Evolutionary conservation across 176 grass and related monocot species (phyloP).

Genomic region (Aegilops sharonensis): DNA sequence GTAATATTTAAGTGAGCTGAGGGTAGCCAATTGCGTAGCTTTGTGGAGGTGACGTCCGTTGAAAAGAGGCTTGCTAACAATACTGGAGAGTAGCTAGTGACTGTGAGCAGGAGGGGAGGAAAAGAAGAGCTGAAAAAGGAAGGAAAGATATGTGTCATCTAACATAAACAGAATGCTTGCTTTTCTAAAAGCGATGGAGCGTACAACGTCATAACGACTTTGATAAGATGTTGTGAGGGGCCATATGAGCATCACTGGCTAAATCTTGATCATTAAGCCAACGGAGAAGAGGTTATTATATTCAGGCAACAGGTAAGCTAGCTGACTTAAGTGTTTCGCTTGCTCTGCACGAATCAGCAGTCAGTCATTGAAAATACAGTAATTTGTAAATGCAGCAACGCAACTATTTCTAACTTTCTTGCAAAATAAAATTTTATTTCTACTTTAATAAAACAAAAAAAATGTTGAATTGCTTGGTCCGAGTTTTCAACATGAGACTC

Average conservation of each 20-base stretch:
- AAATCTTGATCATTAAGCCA: background rate
- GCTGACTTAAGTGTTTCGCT: too few relatives aligned
- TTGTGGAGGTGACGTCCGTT: background rate
- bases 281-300: too few relatives aligned
- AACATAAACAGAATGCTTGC: conserved; percentile 6
- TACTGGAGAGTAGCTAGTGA: background rate
- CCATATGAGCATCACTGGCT: conserved; percentile 8
- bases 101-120: conserved; percentile 2
- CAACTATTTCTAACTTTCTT: too few relatives aligned
- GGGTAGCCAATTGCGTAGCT: background rate
- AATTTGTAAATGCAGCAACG: too few relatives aligned
- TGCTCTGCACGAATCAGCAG: too few relatives aligned
- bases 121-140: background rate
- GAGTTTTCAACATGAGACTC: too few relatives aligned
- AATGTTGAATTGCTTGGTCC: too few relatives aligned
- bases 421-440: too few relatives aligned
- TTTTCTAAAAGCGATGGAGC: conserved; percentile 1
- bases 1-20: too few relatives aligned
- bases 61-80: conserved; percentile 13
- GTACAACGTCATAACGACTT: conserved; percentile 40
- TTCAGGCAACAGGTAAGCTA: too few relatives aligned
- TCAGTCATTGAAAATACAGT: too few relatives aligned
- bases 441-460: too few relatives aligned
- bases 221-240: conserved; percentile 24
- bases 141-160: conserved; percentile 47